Evolutionary conservation across 129 eudicot genomes (phyloP).

Genomic region (Smallanthus sonchifolius): DNA sequence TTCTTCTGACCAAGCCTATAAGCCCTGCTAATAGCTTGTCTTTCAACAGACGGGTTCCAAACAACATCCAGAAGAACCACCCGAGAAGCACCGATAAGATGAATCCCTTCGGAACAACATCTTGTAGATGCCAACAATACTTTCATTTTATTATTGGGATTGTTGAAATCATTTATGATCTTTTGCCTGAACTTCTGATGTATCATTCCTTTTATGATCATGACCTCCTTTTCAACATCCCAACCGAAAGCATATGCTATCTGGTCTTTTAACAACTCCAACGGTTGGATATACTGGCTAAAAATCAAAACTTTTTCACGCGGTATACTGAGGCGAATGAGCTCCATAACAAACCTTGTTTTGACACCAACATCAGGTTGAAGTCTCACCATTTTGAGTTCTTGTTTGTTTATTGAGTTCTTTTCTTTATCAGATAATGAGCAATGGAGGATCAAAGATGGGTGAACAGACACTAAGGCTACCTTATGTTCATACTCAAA

Average conservation of each 20-base stretch:
- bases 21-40: slow-evolving; percentile 83
- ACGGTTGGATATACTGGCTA: slow-evolving; percentile 48
- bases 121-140: slow-evolving; percentile 65
- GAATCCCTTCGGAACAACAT: slow-evolving; percentile 72
- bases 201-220: slow-evolving; percentile 39
- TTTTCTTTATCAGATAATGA: slow-evolving; percentile 24
- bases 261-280: slow-evolving; percentile 33
- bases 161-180: slow-evolving; percentile 36
- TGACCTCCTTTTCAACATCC: slow-evolving; percentile 35
- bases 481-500: slow-evolving; percentile 40
- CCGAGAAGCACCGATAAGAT: slow-evolving; percentile 69
- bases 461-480: slow-evolving; percentile 53
- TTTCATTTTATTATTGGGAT: slow-evolving; percentile 33
- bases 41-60: slow-evolving; percentile 77
- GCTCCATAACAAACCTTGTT: slow-evolving; percentile 52
- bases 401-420: neutral
- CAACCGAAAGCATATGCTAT: slow-evolving; percentile 32
- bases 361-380: slow-evolving; percentile 46
- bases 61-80: slow-evolving; percentile 68
- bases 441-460: slow-evolving; percentile 31
- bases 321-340: slow-evolving; percentile 37
- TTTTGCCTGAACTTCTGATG: slow-evolving; percentile 37
- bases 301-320: slow-evolving; percentile 58
- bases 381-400: slow-evolving; percentile 18
- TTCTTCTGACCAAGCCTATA: slow-evolving; percentile 65